phyloP scores from a whole-genome alignment of 2,329 filamentous ascomycete genomes.

The Beauveria caledonica region DNA sequence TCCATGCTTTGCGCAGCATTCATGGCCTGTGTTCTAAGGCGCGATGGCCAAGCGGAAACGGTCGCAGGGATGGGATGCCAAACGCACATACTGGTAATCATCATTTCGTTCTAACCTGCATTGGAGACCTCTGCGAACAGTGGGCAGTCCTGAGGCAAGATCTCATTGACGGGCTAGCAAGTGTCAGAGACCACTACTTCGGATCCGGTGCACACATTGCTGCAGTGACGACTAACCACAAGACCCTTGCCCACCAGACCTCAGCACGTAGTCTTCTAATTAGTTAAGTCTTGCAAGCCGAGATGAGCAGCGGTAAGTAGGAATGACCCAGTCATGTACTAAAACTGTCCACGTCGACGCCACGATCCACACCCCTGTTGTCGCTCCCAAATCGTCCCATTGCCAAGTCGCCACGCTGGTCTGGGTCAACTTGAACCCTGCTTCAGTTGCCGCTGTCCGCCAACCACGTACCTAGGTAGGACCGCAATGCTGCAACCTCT shows the following conservation, averaged over 20 bases:
- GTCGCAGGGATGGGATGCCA: not conserved
- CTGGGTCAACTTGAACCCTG: not conserved
- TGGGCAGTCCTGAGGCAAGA: not conserved
- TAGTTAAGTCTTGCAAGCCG: not conserved
- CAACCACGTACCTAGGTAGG: not conserved
- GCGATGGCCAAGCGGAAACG: not conserved
- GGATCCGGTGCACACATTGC: not conserved
- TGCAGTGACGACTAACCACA: not conserved
- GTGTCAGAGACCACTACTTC: not conserved
- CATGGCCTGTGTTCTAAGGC: not conserved
- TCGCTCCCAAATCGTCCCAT: constrained; percentile 9
- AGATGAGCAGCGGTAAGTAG: not conserved
- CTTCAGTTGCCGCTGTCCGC: not conserved
- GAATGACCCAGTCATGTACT: not conserved
- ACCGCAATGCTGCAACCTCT: not conserved
- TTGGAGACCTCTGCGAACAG: constrained; percentile 1
- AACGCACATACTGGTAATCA: not conserved
- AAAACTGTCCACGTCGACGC: constrained; percentile 1
- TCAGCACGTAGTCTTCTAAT: no score
- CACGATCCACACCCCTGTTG: constrained; percentile 8
- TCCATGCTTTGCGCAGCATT: not conserved
- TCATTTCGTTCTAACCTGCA: not conserved
- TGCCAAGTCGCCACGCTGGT: not conserved
- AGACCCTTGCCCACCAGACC: no score
- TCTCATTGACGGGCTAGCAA: not conserved